A percentile compares a stretch with the other conserved stretches of the same genome.
phyloP scores from a whole-genome alignment of 495 filamentous ascomycete species.

The Parachaetomium inaequale region DNA sequence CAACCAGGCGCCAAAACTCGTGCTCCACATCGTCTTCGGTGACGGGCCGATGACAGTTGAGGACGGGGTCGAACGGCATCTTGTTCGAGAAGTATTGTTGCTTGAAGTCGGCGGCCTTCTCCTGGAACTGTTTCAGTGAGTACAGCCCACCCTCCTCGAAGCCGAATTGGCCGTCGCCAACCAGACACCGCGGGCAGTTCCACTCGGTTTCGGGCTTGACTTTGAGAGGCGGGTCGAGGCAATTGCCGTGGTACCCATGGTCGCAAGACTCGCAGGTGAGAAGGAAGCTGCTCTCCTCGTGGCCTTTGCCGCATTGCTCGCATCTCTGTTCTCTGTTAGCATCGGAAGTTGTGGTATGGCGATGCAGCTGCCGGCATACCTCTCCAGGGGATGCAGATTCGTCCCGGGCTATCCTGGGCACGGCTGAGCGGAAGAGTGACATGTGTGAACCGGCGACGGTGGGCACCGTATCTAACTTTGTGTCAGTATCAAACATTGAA shows the following conservation, averaged over 20 bases:
- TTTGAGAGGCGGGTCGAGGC: slow-evolving; percentile 83
- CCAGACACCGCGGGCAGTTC: slow-evolving; percentile 94
- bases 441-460: slow-evolving; percentile 96
- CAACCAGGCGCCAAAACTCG: slow-evolving; percentile 94
- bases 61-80: slow-evolving; percentile 82
- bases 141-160: slow-evolving; percentile 98
- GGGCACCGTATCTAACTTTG: slow-evolving; percentile 66
- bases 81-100: slow-evolving; percentile 87
- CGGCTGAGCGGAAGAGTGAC: slow-evolving; percentile 83
- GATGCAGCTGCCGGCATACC: slow-evolving; percentile 45
- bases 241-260: slow-evolving; percentile 79
- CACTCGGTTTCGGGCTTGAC: slow-evolving; percentile 80
- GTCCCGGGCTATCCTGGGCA: slow-evolving; percentile 65
- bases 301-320: slow-evolving; percentile 74
- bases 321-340: slow-evolving; percentile 60
- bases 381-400: slow-evolving; percentile 69
- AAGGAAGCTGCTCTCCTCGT: slow-evolving; percentile 60
- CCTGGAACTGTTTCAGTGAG: slow-evolving; percentile 92
- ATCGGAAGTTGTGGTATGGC: not conserved
- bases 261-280: slow-evolving; percentile 94
- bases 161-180: slow-evolving; percentile 94
- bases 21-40: slow-evolving; percentile 95
- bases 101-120: slow-evolving; percentile 92
- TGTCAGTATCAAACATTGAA: slow-evolving; percentile 28
- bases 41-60: slow-evolving; percentile 72